Evolutionary conservation across 2,329 filamentous ascomycete species (phyloP).

Genomic region (Orbilia javanica): DNA sequence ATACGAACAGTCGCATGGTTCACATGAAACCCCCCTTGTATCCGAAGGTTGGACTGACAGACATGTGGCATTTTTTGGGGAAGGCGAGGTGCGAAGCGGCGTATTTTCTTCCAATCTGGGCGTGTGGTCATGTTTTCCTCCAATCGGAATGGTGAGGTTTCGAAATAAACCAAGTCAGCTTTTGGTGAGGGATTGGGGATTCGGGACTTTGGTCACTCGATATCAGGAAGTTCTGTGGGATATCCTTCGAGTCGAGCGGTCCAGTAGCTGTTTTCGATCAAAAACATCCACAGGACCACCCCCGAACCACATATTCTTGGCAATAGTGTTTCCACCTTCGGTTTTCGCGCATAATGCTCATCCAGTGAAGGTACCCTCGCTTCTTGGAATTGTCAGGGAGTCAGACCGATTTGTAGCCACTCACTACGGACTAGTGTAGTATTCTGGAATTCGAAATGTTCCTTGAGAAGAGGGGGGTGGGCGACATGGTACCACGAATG

Average conservation of each 20-base stretch:
- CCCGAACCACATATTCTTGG: conserved; percentile 30
- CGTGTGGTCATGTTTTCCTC: conserved; percentile 10
- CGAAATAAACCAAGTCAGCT: conserved; percentile 7
- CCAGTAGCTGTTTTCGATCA: conserved; percentile 23
- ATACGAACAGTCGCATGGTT: conserved; percentile 22
- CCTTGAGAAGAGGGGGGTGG: conserved; percentile 30
- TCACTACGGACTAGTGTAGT: conserved; percentile 10
- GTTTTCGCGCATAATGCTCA: conserved; percentile 36
- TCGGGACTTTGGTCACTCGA: conserved; percentile 2
- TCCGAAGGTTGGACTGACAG: conserved; percentile 16
- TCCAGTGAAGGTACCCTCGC: conserved; percentile 20
- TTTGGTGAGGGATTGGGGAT: neutral
- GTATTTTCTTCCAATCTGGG: conserved; percentile 31
- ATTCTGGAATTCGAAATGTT: conserved; percentile 39
- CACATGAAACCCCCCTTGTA: conserved; percentile 33
- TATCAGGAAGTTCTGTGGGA: conserved; percentile 26
- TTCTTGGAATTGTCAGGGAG: conserved; percentile 30
- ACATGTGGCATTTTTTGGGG: conserved; percentile 31
- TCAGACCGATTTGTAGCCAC: conserved; percentile 34
- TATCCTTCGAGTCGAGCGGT: neutral
- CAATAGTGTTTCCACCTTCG: conserved; percentile 37
- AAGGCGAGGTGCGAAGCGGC: conserved; percentile 42
- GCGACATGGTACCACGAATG: conserved; percentile 21
- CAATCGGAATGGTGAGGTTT: conserved; percentile 33
- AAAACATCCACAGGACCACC: conserved; percentile 24